Conservation (phyloP, 306 rosid species). For the Cucurbita maxima region DNA sequence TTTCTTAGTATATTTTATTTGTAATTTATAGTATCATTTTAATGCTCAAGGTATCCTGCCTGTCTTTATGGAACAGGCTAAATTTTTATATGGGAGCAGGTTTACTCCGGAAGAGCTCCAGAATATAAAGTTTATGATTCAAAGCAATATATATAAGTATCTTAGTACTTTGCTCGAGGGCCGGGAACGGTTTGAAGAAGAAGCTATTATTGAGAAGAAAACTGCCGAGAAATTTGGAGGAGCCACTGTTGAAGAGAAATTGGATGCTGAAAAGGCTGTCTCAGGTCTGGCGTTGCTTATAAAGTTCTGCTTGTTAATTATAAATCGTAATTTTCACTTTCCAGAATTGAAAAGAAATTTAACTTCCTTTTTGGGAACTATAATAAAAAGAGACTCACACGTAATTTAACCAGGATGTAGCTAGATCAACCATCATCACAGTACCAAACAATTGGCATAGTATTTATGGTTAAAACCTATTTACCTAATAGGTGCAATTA, state of each 20-base stretch:
- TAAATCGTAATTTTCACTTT: not conserved
- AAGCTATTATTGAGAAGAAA: slow-evolving; percentile 32
- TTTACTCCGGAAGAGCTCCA: slow-evolving; percentile 64
- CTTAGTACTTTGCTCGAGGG: slow-evolving; percentile 78
- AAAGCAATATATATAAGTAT: slow-evolving; percentile 85
- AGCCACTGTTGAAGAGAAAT: slow-evolving; percentile 22
- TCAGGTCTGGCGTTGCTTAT: slow-evolving; percentile 22
- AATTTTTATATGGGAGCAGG: slow-evolving; percentile 54
- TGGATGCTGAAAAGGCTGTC: slow-evolving; percentile 21
- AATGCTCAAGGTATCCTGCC: slow-evolving; percentile 11
- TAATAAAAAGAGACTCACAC: slow-evolving; percentile 8
- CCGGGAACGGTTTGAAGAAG: slow-evolving; percentile 87
- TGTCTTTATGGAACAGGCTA: slow-evolving; percentile 39
- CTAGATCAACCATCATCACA: not conserved
- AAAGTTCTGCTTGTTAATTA: not conserved
- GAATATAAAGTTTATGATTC: slow-evolving; percentile 72
- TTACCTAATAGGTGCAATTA: not conserved
- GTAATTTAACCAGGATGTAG: not conserved
- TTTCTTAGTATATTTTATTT: not conserved
- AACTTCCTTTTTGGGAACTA: not conserved
- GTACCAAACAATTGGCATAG: not conserved
- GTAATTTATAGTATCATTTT: slow-evolving; percentile 1
- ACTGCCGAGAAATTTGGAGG: not conserved
- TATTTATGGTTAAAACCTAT: not conserved
- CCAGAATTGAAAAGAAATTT: not conserved